Evolutionary conservation across 2,329 filamentous ascomycete species (phyloP).

Genomic region (Aureobasidium musti): DNA sequence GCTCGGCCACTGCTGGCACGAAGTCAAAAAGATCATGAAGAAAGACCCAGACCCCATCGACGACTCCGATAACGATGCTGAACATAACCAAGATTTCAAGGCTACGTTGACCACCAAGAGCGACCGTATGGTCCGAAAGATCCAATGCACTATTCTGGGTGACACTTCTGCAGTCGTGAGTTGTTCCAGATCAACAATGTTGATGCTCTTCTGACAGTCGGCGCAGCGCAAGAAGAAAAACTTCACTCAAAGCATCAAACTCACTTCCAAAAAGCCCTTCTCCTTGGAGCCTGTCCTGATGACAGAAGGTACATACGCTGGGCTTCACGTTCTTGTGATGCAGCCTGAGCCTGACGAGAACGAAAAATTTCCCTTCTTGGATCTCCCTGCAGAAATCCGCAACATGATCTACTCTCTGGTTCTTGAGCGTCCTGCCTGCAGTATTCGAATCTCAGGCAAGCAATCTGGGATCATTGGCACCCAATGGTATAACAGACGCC

Average conservation of each 20-base stretch:
- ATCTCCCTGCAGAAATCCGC: slow-evolving; percentile 34
- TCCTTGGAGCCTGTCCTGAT: slow-evolving; percentile 24
- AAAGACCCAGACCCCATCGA: not conserved
- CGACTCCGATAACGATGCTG: not conserved
- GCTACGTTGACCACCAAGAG: not conserved
- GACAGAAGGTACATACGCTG: slow-evolving; percentile 29
- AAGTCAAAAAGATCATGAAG: not conserved
- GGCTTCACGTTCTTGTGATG: slow-evolving; percentile 31
- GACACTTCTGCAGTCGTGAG: slow-evolving; percentile 8
- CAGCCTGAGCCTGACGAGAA: slow-evolving; percentile 28
- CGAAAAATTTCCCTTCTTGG: slow-evolving; percentile 28
- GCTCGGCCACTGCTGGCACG: not conserved
- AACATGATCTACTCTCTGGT: slow-evolving; percentile 32
- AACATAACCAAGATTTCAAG: not conserved
- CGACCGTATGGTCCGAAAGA: slow-evolving; percentile 10
- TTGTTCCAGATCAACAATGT: not conserved
- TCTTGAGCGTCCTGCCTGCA: slow-evolving; percentile 3
- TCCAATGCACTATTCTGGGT: not conserved
- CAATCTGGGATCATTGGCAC: not conserved
- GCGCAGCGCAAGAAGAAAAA: not conserved
- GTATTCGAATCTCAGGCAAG: not conserved
- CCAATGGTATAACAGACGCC: not conserved
- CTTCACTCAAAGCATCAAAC: slow-evolving; percentile 10
- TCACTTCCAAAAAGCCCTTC: slow-evolving; percentile 24
- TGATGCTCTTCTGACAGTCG: not conserved